Conservation (phyloP, 1,284 basidiomycete genomes). For the Sphagnurus paluster region DNA sequence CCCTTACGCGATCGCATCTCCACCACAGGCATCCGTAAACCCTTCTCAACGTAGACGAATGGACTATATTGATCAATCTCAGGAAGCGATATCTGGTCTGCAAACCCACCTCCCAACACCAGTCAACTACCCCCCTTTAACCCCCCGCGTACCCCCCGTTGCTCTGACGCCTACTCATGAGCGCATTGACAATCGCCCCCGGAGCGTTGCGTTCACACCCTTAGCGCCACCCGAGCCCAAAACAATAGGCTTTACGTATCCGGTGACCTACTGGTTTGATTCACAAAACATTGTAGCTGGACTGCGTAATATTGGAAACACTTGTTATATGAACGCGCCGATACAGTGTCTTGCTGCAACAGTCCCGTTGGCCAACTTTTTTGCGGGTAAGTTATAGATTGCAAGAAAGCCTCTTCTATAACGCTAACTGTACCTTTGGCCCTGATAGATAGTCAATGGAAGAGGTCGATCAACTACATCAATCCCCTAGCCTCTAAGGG, state of each 20-base stretch:
- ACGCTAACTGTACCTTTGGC: too few relatives aligned
- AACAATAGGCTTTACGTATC: slow-evolving; percentile 68
- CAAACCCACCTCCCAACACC: slow-evolving; percentile 46
- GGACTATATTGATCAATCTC: slow-evolving; percentile 79
- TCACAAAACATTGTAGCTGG: slow-evolving; percentile 81
- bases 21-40: slow-evolving; percentile 79
- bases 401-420: not conserved
- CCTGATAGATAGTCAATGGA: slow-evolving; percentile 90
- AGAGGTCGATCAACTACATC: slow-evolving; percentile 81
- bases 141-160: slow-evolving; percentile 68
- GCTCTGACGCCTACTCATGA: slow-evolving; percentile 69
- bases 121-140: slow-evolving; percentile 83
- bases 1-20: slow-evolving; percentile 46
- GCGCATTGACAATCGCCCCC: slow-evolving; percentile 68
- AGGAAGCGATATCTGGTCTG: slow-evolving; percentile 61
- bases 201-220: slow-evolving; percentile 14
- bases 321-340: slow-evolving; percentile 99
- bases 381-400: slow-evolving; percentile 60
- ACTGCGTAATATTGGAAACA: slow-evolving; percentile 96
- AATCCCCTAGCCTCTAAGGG: slow-evolving; percentile 93
- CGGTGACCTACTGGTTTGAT: slow-evolving; percentile 80
- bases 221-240: slow-evolving; percentile 48
- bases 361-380: slow-evolving; percentile 87
- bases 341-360: slow-evolving; percentile 95
- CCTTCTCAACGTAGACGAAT: slow-evolving; percentile 69